phyloP scores from a whole-genome alignment of 768 basidiomycete species.

The Pilatotrama ljubarskyi region DNA sequence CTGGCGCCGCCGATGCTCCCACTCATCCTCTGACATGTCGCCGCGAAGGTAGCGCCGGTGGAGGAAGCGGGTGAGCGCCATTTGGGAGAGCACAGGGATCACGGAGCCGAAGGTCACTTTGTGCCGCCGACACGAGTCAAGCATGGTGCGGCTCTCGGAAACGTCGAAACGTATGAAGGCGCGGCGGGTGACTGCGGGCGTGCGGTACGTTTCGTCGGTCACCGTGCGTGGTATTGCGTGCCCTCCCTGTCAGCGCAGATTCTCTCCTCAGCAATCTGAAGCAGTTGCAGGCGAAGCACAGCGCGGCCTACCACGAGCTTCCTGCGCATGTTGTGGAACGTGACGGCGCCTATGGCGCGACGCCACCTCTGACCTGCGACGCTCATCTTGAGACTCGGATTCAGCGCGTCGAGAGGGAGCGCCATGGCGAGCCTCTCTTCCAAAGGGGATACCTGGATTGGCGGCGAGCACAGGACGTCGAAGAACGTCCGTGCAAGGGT shows the following conservation, averaged over 20 bases:
- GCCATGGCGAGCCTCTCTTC: constrained; percentile 44
- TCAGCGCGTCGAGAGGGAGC: constrained; percentile 39
- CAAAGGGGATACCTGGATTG: constrained; percentile 27
- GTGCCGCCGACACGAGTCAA: constrained; percentile 41
- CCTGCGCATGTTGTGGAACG: constrained; percentile 35
- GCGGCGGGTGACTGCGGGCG: constrained; percentile 38
- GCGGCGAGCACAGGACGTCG: constrained; percentile 37
- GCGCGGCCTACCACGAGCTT: constrained; percentile 38
- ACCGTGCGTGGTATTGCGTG: constrained; percentile 52
- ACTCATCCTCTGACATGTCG: constrained; percentile 50
- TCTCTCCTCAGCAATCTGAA: too few species aligned
- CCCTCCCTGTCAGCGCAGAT: constrained; percentile 62
- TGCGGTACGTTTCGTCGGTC: constrained; percentile 36
- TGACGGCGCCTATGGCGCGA: constrained; percentile 40
- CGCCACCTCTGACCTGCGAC: constrained; percentile 46
- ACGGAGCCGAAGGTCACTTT: constrained; percentile 53
- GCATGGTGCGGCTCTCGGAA: constrained; percentile 34
- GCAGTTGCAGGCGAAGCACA: background rate
- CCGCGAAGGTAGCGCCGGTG: constrained; percentile 48
- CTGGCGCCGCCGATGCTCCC: constrained; percentile 50
- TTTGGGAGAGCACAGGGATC: constrained; percentile 50
- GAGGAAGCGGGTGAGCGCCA: constrained; percentile 52
- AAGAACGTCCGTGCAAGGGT: constrained; percentile 47
- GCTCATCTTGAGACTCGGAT: constrained; percentile 36
- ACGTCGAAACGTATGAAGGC: constrained; percentile 29